Conservation (phyloP, 73 alveolate species). For the Paramecium pentaurelia region DNA sequence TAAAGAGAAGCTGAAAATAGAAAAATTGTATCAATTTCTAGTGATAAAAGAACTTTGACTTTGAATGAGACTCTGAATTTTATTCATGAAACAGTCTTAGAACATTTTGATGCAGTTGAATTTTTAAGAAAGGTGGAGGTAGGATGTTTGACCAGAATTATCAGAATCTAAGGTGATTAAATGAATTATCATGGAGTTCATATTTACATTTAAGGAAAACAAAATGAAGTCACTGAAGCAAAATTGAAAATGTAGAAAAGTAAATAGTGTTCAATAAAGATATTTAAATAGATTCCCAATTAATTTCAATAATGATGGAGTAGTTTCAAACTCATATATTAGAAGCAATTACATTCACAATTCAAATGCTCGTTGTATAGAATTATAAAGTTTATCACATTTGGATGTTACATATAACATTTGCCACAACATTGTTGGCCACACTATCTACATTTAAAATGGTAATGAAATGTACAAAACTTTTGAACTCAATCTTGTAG, state of each 20-base stretch:
- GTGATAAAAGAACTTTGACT: background rate
- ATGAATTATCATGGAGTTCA: conserved; percentile 75
- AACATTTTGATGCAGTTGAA: conserved; percentile 36
- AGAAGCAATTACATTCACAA: conserved; percentile 77
- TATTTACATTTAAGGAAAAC: conserved; percentile 74
- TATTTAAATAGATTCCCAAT: conserved; percentile 81
- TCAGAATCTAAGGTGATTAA: conserved; percentile 72
- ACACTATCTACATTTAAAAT: conserved; percentile 81
- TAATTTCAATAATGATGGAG: conserved; percentile 82
- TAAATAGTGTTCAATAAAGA: conserved; percentile 77
- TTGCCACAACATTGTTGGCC: conserved; percentile 80
- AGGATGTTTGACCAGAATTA: conserved; percentile 78
- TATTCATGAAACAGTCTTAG: background rate
- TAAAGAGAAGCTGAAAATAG: conserved; percentile 72
- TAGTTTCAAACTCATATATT: conserved; percentile 70
- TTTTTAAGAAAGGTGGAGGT: conserved; percentile 83
- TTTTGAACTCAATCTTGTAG: conserved; percentile 69
- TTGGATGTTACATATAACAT: conserved; percentile 69
- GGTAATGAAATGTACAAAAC: conserved; percentile 76
- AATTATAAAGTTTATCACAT: conserved; percentile 78
- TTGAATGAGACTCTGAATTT: background rate
- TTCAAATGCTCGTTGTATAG: conserved; percentile 80
- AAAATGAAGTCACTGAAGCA: conserved; percentile 49
- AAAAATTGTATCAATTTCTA: conserved; percentile 52
- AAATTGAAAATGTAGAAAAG: conserved; percentile 69